Evolutionary conservation across 148 eudicot species (phyloP), one percentile per base, ranked within the genome.

Genomic region (Simmondsia chinensis): DNA sequence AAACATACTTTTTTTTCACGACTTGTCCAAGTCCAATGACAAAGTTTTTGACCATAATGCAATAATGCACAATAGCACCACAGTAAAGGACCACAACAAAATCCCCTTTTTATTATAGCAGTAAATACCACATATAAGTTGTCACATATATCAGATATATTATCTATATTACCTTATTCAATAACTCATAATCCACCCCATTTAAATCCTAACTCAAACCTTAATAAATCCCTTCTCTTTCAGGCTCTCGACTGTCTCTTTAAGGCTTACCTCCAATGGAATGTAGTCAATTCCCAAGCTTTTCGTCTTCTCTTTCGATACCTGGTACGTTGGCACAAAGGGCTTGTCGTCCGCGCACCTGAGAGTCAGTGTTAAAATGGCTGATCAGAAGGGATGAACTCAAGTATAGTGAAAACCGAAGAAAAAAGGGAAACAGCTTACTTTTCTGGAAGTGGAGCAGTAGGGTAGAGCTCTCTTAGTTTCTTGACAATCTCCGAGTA

Each of bases 221-320:
- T 22, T 61, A 38, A 71, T 24, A 46, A 76, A 57, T 6, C 61
- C 66, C 46, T 73, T 79, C 71, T 74, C 84, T 67, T 57, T 76
- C 48, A 83, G 61, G 77, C 84, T 79, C 48, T 76, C 87, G 34
- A 76, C 72, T 2, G 87, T 80, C 41, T 79, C 94, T 66, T 63
- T 83, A 52, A 83, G 27, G 50, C 79, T 62, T 51, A 36, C 57
- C 48, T 74, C 48, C 0, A 83, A 23, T n/a, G 84, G 70, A 33
- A 52, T 76, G 60, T 56, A 79, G 11, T 76, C 58, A 0, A 83
- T 50, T 16, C 94, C 84, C 25, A 76, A 52, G n/a, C 66, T 56
- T 33, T 50, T 60, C 7, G 51, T 25, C 37, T 44, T 79, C 19
- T 71, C 79, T 38, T 68, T 71, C 2, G 81, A 76, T 1, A 73